Evolutionary conservation across 202 grass and related monocot species (phyloP), one percentile per base, ranked within the genome.

Genomic region (Eragrostis tef): DNA sequence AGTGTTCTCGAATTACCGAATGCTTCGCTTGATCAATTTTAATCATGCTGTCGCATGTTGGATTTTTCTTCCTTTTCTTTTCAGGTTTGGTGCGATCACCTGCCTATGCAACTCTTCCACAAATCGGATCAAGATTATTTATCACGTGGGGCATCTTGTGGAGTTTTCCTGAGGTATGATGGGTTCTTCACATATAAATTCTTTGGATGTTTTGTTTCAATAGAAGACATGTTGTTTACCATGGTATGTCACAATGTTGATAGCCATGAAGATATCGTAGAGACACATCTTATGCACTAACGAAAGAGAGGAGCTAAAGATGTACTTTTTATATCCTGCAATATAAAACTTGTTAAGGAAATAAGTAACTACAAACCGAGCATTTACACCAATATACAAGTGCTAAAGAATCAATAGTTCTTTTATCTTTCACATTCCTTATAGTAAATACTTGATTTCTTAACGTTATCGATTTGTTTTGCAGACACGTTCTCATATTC

Each of bases 1-100:
- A 15, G 14, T 50, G 13, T 50, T 50, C 14, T 50, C 15, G 12
- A 3, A 50, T 50, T 50, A 39, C 34, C 2, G 2, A 49, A 15
- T 49, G 4, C 12, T 49, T 49, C 5, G n/a, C 83, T 88, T 53
- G 25, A 22, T 74, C 13, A 61, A 11, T 70, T 7, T 87, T 39
- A 39, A 39, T 39, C 34, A 39, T 39, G 34, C 9, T 45, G 9
- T 41, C 29, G 42, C 49, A 3, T 77, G 14, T 10, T 21, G 5
- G 17, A 19, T 17, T 52, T 52, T 79, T 65, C 16, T 39, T 3
- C n/a, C 3, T 31, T 31, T 31, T 31, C 3, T 31, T 31, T 58
- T 21, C 42, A 98, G 92, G 96, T 6, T 70, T 98, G 83, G 96
- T 95, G 41, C 88, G 90, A 45, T 99, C 96, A 77, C 96, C 93